Conservation (phyloP, 768 basidiomycete genomes). For the Panaeolus papilionaceus region DNA sequence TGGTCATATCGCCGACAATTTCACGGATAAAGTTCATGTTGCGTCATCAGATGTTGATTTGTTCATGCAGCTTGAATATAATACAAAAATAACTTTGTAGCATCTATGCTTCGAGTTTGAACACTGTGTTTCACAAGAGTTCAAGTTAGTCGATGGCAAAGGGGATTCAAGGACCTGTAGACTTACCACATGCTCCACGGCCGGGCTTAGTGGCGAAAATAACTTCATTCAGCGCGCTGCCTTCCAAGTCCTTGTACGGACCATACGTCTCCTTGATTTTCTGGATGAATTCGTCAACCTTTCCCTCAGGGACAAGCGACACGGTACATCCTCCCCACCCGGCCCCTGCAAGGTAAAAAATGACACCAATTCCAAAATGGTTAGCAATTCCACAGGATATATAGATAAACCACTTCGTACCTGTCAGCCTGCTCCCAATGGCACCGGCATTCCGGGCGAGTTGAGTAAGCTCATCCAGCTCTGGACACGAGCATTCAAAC, state of each 20-base stretch:
- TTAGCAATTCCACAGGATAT: neutral
- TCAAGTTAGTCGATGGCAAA: neutral
- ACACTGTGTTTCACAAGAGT: constrained; percentile 28
- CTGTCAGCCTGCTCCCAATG: constrained; percentile 84
- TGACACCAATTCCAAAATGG: neutral
- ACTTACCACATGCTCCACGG: constrained; percentile 81
- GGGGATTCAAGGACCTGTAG: constrained; percentile 20
- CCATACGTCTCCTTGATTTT: constrained; percentile 64
- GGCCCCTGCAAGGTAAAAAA: constrained; percentile 55
- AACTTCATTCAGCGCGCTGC: constrained; percentile 63
- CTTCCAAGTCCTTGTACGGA: constrained; percentile 66
- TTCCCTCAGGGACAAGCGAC: constrained; percentile 71
- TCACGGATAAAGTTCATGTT: neutral
- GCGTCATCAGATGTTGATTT: neutral
- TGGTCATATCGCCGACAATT: neutral
- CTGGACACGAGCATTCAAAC: constrained; percentile 82
- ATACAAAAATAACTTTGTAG: constrained; percentile 1
- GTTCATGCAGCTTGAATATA: constrained; percentile 9
- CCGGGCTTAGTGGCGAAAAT: constrained; percentile 88
- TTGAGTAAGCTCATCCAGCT: constrained; percentile 72
- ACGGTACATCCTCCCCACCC: constrained; percentile 95
- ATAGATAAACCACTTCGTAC: constrained; percentile 39
- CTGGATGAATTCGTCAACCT: constrained; percentile 69
- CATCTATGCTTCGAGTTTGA: constrained; percentile 29
- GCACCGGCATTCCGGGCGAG: constrained; percentile 77